phyloP scores from a whole-genome alignment of 164 flowering plant genomes.

The Pachysandra terminalis region DNA sequence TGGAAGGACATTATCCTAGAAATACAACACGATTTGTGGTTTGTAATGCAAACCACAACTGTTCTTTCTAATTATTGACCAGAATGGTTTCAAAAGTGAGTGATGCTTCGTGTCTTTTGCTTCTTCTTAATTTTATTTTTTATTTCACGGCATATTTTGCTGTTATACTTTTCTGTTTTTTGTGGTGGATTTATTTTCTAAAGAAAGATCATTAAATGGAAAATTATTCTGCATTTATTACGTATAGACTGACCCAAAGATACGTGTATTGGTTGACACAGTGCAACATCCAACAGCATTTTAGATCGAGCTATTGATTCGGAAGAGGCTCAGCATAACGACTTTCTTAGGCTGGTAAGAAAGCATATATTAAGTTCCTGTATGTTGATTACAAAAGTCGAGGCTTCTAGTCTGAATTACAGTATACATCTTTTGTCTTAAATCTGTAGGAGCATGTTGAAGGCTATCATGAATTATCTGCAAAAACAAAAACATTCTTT shows the following conservation, averaged over 20 bases:
- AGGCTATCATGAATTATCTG: slow-evolving; percentile 13
- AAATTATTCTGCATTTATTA: neutral
- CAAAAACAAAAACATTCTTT: slow-evolving; percentile 12
- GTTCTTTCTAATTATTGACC: neutral
- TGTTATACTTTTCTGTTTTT: neutral
- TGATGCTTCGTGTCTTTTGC: neutral
- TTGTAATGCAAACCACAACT: too few species aligned
- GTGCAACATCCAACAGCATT: slow-evolving; percentile 83
- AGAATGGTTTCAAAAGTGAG: neutral
- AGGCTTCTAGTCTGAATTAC: neutral
- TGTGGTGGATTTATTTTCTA: neutral
- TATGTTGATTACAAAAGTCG: neutral
- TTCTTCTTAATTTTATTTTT: neutral
- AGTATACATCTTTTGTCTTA: neutral
- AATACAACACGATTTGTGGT: neutral
- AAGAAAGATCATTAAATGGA: neutral
- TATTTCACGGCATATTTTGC: neutral
- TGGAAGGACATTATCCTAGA: neutral
- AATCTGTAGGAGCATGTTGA: slow-evolving; percentile 16
- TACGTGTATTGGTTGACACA: slow-evolving; percentile 28
- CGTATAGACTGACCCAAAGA: neutral
- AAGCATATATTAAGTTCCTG: neutral
- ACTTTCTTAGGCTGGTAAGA: slow-evolving; percentile 79
- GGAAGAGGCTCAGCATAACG: slow-evolving; percentile 78
- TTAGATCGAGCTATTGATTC: slow-evolving; percentile 86